phyloP scores from a whole-genome alignment of 2,329 filamentous ascomycete species.

The Botrytis sinoallii region DNA sequence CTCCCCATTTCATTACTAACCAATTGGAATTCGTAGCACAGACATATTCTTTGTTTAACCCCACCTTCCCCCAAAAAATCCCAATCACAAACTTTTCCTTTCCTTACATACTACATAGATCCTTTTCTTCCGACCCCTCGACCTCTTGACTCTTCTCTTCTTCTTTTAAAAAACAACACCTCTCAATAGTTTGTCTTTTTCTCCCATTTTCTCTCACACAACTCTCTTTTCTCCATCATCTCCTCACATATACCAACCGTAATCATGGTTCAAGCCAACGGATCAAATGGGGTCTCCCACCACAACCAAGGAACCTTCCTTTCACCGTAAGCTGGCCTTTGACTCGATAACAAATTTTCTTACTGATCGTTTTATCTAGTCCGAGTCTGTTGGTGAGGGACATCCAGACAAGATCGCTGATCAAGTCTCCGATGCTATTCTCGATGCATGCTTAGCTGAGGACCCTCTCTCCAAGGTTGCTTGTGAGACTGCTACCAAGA shows the following conservation, averaged over 20 bases:
- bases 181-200: conserved; percentile 42
- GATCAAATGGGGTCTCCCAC: conserved; percentile 39
- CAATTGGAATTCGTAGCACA: conserved; percentile 5
- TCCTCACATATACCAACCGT: conserved; percentile 60
- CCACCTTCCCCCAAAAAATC: conserved; percentile 13
- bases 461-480: conserved; percentile 98
- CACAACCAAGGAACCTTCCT: conserved; percentile 71
- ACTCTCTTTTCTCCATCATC: conserved; percentile 47
- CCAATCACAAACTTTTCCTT: conserved; percentile 17
- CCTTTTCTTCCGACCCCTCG: neutral
- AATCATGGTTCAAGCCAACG: conserved; percentile 54
- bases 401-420: conserved; percentile 98
- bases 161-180: conserved; percentile 52
- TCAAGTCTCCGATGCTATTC: conserved; percentile 96
- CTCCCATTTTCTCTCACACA: conserved; percentile 43
- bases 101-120: conserved; percentile 2
- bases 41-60: conserved; percentile 18
- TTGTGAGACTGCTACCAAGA: conserved; percentile 99
- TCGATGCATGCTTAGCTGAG: conserved; percentile 93
- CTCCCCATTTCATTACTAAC: neutral
- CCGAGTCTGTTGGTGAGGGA: conserved; percentile 84
- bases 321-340: conserved; percentile 62
- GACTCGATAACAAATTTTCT: neutral
- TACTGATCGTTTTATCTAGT: conserved; percentile 45
- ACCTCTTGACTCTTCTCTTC: conserved; percentile 43